Evolutionary conservation across 2,329 filamentous ascomycete species (phyloP).

Genomic region (Pseudogymnoascus sp.): DNA sequence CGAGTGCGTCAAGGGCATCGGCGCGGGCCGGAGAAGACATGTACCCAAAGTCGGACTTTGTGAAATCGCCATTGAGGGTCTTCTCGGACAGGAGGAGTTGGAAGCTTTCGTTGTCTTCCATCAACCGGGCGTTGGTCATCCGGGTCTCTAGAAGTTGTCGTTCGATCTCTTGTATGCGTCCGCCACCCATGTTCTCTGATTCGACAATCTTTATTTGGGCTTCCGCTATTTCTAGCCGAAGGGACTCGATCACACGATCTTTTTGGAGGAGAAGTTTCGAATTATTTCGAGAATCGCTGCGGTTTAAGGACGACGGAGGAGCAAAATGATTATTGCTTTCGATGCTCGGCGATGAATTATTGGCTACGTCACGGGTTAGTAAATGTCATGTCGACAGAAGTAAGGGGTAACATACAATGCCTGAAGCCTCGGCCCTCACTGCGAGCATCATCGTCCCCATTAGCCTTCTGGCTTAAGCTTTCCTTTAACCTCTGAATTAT

Average conservation of each 20-base stretch:
- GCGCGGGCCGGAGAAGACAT: constrained; percentile 50
- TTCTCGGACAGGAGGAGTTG: constrained; percentile 90
- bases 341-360: constrained; percentile 56
- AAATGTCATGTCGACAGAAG: not conserved
- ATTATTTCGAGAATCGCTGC: constrained; percentile 81
- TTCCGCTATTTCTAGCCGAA: constrained; percentile 87
- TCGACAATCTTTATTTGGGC: constrained; percentile 93
- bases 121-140: constrained; percentile 89
- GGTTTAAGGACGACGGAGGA: constrained; percentile 72
- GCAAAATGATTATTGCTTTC: constrained; percentile 69
- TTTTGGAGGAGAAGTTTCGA: constrained; percentile 89
- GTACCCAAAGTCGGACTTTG: constrained; percentile 71
- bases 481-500: constrained; percentile 91
- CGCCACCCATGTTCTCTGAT: constrained; percentile 85
- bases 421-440: constrained; percentile 49
- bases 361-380: constrained; percentile 22
- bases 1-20: constrained; percentile 55
- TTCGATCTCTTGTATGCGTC: constrained; percentile 82
- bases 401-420: constrained; percentile 39
- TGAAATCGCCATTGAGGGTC: constrained; percentile 89
- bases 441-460: constrained; percentile 35
- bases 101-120: constrained; percentile 99
- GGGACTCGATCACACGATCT: constrained; percentile 88
- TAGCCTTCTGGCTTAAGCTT: constrained; percentile 65
- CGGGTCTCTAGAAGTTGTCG: constrained; percentile 81